Base-by-base conservation (phyloP, 1,284 basidiomycete genomes). In the Trametes polyzona region DNA sequence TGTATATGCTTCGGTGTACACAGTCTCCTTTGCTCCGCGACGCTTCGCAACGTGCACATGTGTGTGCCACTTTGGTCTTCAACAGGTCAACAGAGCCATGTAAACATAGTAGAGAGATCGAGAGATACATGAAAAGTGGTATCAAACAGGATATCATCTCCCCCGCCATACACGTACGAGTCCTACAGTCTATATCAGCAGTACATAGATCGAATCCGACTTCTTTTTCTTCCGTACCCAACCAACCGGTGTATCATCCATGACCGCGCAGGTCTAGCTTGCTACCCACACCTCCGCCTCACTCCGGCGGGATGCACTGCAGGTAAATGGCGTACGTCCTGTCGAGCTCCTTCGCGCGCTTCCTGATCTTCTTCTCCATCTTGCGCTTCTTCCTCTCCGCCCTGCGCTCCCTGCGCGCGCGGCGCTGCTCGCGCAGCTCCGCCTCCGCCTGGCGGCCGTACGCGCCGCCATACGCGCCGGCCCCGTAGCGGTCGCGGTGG, bases 321-420 rank as follows among this genome's bases (percentile, higher is more conserved):
- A 91, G 64, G 67, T 84, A 90, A 36, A 90, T 69, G 1, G 81
- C 65, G 67, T 88, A 92, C 53, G 75, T 78, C 71, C 79, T 85
- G 65, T 83, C 83, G 44, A 77, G 78, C 56, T 82, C 83, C 64
- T 77, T 83, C 50, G 79, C 80, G 70, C 80, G 84, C 66, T 75
- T 80, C 67, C 79, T 80, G 52, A 78, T 74, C 68, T 81, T 85
- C 77, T 79, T 88, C 67, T 87, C 86, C 71, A 78, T 85, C 60
- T 76, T 79, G 59, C 80, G 80, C 60, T 78, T 77, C 73, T 76
- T 86, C 71, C 78, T 83, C 68, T 86, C 86, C 6, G 76, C 78
- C 63, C 74, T 69, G 40, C 62, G 75, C 66, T 86, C 84, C 37
- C 75, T 75, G 42, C 78, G 78, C 36, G 79, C 69, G 26, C 81